Percentiles rank a stretch among this genome's conserved stretches.
Evolutionary conservation across 345 rosid genomes (phyloP).

Genomic region (Corchorus capsularis): DNA sequence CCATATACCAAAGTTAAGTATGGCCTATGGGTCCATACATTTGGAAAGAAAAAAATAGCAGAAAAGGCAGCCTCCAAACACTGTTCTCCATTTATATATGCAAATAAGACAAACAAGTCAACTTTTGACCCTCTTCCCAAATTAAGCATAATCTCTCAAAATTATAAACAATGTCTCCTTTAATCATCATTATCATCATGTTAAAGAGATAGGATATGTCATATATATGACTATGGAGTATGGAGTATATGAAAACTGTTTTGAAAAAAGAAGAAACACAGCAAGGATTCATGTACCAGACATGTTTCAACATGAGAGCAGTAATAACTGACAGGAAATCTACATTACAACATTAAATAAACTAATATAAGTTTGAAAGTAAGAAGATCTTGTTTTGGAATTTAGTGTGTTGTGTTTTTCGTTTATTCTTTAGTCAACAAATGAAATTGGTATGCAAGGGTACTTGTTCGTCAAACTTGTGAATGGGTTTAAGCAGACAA

Average conservation of each 20-base stretch:
- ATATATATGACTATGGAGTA: neutral
- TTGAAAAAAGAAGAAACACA: neutral
- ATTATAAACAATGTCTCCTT: conserved; percentile 4
- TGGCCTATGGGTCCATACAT: neutral
- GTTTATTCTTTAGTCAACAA: neutral
- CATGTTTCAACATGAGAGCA: conserved; percentile 15
- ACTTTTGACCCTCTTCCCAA: neutral
- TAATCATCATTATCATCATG: neutral
- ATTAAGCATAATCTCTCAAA: conserved; percentile 5
- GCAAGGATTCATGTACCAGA: conserved; percentile 12
- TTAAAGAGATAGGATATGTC: no score
- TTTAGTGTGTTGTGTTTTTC: neutral
- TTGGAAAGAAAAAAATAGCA: neutral
- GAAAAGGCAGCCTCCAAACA: conserved; percentile 11
- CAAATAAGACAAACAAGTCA: conserved; percentile 15
- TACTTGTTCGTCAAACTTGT: neutral
- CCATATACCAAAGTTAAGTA: neutral
- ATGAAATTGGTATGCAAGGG: neutral
- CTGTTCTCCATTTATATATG: neutral
- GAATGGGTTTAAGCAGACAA: conserved; percentile 10
- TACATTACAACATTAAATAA: neutral
- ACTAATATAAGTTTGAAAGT: neutral
- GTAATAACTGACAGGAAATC: neutral
- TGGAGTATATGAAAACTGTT: neutral
- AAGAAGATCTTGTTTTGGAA: neutral